Conservation (phyloP, 169 alveolate species). For the Plasmodium cynomolgi region DNA sequence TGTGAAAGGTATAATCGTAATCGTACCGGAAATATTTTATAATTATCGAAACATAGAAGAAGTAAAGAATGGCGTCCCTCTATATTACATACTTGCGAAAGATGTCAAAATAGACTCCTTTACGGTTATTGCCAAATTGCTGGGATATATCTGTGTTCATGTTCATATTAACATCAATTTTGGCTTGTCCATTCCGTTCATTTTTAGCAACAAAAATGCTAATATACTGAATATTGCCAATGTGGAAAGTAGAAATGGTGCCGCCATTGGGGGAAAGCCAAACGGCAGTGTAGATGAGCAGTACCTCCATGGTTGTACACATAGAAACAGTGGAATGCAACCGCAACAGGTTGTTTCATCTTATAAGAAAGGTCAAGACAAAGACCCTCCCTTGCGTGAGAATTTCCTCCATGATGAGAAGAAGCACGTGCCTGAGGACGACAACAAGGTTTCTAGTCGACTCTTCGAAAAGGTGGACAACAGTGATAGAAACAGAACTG, state of each 20-base stretch:
- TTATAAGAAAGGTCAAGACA: background rate
- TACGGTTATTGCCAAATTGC: constrained; percentile 54
- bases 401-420: background rate
- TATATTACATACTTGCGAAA: constrained; percentile 35
- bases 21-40: constrained; percentile 54
- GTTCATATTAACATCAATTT: constrained; percentile 44
- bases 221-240: constrained; percentile 40
- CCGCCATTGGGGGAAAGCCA: background rate
- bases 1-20: constrained; percentile 44
- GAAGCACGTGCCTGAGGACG: background rate
- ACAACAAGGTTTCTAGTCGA: background rate
- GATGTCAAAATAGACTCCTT: constrained; percentile 48
- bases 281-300: background rate
- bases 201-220: constrained; percentile 28
- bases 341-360: background rate
- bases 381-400: background rate
- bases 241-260: background rate
- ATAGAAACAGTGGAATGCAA: background rate
- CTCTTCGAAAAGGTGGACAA: background rate
- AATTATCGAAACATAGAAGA: constrained; percentile 46
- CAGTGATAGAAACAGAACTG: background rate
- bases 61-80: constrained; percentile 12
- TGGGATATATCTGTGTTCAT: constrained; percentile 63
- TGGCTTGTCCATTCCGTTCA: constrained; percentile 61
- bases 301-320: background rate